Base-by-base conservation (phyloP, 176 grass and related monocot species). In the Hsuehochloa calcarea region DNA sequence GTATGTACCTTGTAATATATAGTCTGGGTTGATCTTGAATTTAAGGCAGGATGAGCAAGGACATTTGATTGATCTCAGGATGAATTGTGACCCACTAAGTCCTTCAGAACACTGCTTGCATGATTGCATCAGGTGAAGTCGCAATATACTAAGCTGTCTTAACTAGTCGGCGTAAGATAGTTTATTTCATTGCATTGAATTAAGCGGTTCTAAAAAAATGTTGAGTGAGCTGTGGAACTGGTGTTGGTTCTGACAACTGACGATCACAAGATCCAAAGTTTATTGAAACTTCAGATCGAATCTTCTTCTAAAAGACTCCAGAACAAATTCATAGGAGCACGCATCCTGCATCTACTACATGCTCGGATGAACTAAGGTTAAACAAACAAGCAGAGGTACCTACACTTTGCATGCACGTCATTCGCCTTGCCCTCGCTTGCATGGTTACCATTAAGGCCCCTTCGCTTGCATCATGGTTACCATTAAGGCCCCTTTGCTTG, bases 1-100 rank as follows among this genome's bases (percentile, higher is more conserved):
- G 80, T 62, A 87, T 90, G 85, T 84, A 87, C 68, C 74, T 80
- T 87, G 80, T 90, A 90, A 87, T 79, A 58, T 74, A 87, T 75
- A 72, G 45, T 77, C 66, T 64, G 68, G 70, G 69, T 71, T 68
- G 6, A 56, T 25, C 20, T 80, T 76, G 70, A 72, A 80, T 72
- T 75, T 39, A 82, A 70, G 64, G 76, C 76, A 75, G 82, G 51
- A 85, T 80, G 82, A 74, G 70, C 65, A 72, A 81, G 51, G 43
- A 67, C 61, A 83, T 75, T 68, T 58, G 37, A 82, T 88, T 82
- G 14, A 52, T 76, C 20, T 47, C 16, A 34, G 4, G 8, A 17
- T 20, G 16, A 10, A 3, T 6, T 20, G 46, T 49, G 46, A 60
- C 56, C 37, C 43, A 17, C 72, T 1, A 22, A 55, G 29, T 75